Conservation (phyloP, 352 stramenopile species). For the Phytophthora megakarya region DNA sequence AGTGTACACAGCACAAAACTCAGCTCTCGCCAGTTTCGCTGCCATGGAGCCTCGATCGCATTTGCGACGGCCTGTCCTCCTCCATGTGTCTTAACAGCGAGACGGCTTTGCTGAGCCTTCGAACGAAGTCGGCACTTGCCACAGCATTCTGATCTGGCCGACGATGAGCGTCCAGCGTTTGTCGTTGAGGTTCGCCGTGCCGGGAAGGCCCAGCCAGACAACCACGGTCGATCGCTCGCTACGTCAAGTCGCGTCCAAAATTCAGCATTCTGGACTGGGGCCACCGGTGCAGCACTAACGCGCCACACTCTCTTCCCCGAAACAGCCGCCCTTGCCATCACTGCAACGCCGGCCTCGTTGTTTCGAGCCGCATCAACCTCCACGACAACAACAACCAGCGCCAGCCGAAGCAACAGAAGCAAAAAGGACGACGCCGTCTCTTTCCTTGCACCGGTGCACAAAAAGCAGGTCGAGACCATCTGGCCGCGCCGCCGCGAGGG, state of each 20-base stretch:
- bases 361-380: constrained; percentile 1
- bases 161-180: neutral
- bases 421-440: constrained; percentile 27
- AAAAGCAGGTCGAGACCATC: constrained; percentile 18
- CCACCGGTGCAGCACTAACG: constrained; percentile 3
- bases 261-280: constrained; percentile 18
- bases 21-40: constrained; percentile 26
- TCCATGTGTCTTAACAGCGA: neutral
- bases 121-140: constrained; percentile 17
- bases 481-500: constrained; percentile 14
- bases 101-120: constrained; percentile 9
- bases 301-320: constrained; percentile 19
- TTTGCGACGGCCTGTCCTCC: constrained; percentile 12
- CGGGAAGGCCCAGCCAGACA: constrained; percentile 20
- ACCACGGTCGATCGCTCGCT: constrained; percentile 21
- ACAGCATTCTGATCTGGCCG: constrained; percentile 23
- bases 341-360: neutral
- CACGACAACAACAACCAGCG: constrained; percentile 7
- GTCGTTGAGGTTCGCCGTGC: constrained; percentile 3
- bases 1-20: neutral
- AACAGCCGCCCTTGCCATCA: constrained; percentile 14
- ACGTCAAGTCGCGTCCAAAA: constrained; percentile 35
- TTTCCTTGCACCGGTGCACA: constrained; percentile 39
- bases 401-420: constrained; percentile 27
- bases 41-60: constrained; percentile 23